These are phyloP conservation scores for Clarireedia homoeocarpa DNA, from an alignment of 2,329 filamentous ascomycete genomes.

Conservation along the genomic window DNA sequence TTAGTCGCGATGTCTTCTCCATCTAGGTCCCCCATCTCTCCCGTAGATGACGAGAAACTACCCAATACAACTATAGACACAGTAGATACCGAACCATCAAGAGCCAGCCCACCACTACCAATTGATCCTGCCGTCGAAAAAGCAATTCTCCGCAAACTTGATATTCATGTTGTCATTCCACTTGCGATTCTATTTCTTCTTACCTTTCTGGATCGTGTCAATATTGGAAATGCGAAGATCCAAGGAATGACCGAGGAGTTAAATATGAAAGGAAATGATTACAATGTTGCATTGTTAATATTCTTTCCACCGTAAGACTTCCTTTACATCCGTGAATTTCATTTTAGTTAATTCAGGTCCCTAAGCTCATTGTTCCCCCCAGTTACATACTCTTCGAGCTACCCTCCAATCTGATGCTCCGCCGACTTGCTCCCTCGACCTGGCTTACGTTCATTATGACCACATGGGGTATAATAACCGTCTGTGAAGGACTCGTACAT, in stretches of 20 bases:
- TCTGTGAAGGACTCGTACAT: constrained; percentile 24
- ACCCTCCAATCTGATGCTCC: constrained; percentile 24
- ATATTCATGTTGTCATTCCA: constrained; percentile 18
- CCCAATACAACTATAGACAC: too few species aligned
- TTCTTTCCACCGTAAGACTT: constrained; percentile 20
- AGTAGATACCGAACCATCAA: neutral
- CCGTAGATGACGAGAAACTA: neutral
- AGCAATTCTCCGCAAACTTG: constrained; percentile 17
- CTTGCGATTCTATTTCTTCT: constrained; percentile 62
- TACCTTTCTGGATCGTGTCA: constrained; percentile 66
- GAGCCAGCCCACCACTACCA: too few species aligned
- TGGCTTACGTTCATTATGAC: constrained; percentile 35
- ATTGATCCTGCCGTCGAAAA: constrained; percentile 8
- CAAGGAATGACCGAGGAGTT: constrained; percentile 59
- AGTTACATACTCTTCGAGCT: constrained; percentile 33
- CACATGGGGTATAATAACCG: constrained; percentile 35
- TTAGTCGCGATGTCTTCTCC: neutral
- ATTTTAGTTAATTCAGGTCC: neutral
- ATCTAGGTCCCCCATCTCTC: neutral
- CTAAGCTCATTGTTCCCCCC: neutral
- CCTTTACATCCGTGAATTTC: neutral
- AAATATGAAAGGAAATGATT: constrained; percentile 38
- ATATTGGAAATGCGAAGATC: constrained; percentile 67
- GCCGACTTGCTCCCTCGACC: constrained; percentile 31
- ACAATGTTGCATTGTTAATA: constrained; percentile 45